Base-by-base conservation (phyloP, 306 rosid genomes). In the Cucumis sativus region DNA sequence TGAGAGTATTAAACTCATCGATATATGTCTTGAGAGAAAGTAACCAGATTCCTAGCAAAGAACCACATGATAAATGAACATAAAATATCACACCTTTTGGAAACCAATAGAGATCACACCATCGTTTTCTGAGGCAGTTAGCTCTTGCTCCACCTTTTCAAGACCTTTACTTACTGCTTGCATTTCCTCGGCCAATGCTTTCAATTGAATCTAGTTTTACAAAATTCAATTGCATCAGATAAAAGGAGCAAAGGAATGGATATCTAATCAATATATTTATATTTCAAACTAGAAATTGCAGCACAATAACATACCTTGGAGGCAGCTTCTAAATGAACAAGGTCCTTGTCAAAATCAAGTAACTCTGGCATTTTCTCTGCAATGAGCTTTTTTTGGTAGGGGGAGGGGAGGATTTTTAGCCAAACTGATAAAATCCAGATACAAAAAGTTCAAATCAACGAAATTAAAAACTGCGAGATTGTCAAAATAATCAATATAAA, bases 181-280 rank as follows among this genome's bases (percentile, higher is more conserved):
- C 98, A 95, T 95, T 86, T 95, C 98, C 86, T 95, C 98, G 80
- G 98, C 98, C 86, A 95, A 88, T 79, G 89, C 95, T 87, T 95
- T 95, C 80, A 95, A 87, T 85, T 89, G 98, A 87, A 92, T 95
- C 98, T 95, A 86, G 49, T 85, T 68, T 63, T 79, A 78, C 76
- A 82, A 84, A 8, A 41, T 73, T 60, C 69, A 59, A 47, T 76
- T 58, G 14, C 68, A 73, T 63, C 41, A 8, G 15, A 52, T 60
- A 14, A 51, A 37, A 57, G n/a, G 60, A 69, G 56, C 47, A 74
- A 40, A 7, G n/a, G 45, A 43, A 72, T 59, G 43, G 5, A 57
- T 13, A 77, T 52, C 56, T 78, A 55, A 76, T 15, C 25, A 23
- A 30, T 30, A 64, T 33, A 65, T 21, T 12, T 11, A 30, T 21